Evolutionary conservation across 805 yeast species (phyloP).

Genomic region (Lachancea kluyveri): DNA sequence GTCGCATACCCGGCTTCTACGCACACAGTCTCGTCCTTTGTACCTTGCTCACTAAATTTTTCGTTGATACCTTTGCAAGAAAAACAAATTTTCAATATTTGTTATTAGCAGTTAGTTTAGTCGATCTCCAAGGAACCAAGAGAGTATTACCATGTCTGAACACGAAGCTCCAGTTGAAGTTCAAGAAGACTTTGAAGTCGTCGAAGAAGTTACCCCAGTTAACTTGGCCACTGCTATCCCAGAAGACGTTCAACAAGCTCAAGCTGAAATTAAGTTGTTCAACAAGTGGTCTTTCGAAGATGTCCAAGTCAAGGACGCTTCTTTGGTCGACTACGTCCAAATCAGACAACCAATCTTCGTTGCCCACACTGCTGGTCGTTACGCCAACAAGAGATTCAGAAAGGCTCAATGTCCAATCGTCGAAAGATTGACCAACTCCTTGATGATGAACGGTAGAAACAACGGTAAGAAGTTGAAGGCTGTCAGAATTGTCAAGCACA

Average conservation of each 20-base stretch:
- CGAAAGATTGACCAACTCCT: slow-evolving; percentile 99
- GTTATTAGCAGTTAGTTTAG: slow-evolving; percentile 4
- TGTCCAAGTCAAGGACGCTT: slow-evolving; percentile 95
- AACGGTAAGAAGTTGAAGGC: slow-evolving; percentile 99
- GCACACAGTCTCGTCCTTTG: background rate
- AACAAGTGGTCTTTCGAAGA: slow-evolving; percentile 99
- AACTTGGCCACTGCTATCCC: slow-evolving; percentile 95
- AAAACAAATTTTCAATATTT: background rate
- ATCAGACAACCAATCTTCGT: slow-evolving; percentile 96
- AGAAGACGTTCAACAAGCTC: slow-evolving; percentile 92
- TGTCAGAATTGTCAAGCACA: slow-evolving; percentile 98
- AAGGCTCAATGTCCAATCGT: slow-evolving; percentile 99
- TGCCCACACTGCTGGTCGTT: slow-evolving; percentile 99
- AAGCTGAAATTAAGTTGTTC: slow-evolving; percentile 94
- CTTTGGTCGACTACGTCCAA: slow-evolving; percentile 97
- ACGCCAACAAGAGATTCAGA: slow-evolving; percentile 99
- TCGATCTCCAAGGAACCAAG: slow-evolving; percentile 10
- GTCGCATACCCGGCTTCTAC: too few relatives aligned
- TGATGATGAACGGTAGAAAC: slow-evolving; percentile 99
- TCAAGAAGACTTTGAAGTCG: slow-evolving; percentile 61
- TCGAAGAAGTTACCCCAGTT: slow-evolving; percentile 66
- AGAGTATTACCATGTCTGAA: slow-evolving; percentile 64
- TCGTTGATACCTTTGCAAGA: slow-evolving; percentile 1
- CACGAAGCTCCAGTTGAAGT: slow-evolving; percentile 58
- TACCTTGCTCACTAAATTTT: slow-evolving; percentile 1